A percentile compares a stretch with the other conserved stretches of the same genome.
These are phyloP conservation scores for Blastobotrys buckinghamii DNA, from an alignment of 1,139 yeast genomes.

Conservation along the genomic window DNA sequence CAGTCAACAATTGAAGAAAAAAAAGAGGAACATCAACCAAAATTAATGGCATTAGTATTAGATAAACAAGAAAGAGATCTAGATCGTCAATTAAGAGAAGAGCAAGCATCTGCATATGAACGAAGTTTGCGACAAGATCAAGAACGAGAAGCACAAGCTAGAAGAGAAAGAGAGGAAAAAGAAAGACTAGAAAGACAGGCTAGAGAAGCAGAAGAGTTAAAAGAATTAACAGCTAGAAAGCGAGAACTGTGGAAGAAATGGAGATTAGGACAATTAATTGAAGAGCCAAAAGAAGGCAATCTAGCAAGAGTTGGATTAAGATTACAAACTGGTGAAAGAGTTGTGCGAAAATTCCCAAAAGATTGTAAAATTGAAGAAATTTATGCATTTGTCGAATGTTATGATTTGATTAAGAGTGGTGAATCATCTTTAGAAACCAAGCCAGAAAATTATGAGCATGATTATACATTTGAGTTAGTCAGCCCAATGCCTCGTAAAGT, in stretches of 20 bases:
- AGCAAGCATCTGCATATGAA: constrained; percentile 77
- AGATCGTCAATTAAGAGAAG: constrained; percentile 55
- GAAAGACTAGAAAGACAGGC: constrained; percentile 26
- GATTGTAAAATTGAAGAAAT: constrained; percentile 50
- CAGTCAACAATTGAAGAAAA: constrained; percentile 29
- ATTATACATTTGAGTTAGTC: constrained; percentile 42
- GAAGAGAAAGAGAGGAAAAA: constrained; percentile 28
- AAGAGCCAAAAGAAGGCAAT: constrained; percentile 14
- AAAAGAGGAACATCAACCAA: constrained; percentile 54
- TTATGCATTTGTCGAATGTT: constrained; percentile 56
- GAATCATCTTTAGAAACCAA: constrained; percentile 7
- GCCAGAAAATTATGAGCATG: constrained; percentile 41
- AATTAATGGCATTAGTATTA: constrained; percentile 49
- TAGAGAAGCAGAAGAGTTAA: constrained; percentile 27
- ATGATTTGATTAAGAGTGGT: constrained; percentile 18
- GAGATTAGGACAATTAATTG: constrained; percentile 20
- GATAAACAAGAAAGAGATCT: constrained; percentile 58
- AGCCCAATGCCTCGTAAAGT: constrained; percentile 55
- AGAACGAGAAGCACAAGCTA: constrained; percentile 34
- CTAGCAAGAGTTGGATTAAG: constrained; percentile 44
- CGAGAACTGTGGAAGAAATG: constrained; percentile 26
- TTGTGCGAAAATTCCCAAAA: constrained; percentile 50
- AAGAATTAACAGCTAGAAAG: constrained; percentile 16
- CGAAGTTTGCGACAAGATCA: constrained; percentile 58
- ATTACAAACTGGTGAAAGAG: constrained; percentile 54